A percentile compares a stretch with the other conserved stretches of the same genome.
Evolutionary conservation across 2,329 filamentous ascomycete species (phyloP).

Genomic region (Colletotrichum tropicicola): DNA sequence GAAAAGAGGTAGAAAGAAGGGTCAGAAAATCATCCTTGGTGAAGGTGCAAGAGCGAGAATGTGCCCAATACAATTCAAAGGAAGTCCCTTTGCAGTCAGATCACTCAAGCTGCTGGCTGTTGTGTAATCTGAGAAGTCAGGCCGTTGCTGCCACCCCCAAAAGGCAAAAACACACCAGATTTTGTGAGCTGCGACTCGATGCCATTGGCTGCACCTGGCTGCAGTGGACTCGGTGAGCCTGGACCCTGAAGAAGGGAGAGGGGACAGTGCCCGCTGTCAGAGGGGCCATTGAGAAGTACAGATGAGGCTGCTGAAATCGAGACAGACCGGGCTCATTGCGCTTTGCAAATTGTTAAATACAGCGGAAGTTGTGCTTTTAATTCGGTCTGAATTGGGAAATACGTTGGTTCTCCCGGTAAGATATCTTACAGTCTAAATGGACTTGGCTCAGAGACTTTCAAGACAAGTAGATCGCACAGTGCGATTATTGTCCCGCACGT

Average conservation of each 20-base stretch:
- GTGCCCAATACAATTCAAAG: not conserved
- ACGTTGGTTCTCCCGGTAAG: no score
- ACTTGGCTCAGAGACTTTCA: no score
- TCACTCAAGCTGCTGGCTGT: slow-evolving; percentile 5
- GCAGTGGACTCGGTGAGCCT: no score
- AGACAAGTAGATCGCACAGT: no score
- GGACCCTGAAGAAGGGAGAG: slow-evolving; percentile 18
- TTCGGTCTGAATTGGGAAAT: no score
- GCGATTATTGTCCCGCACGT: no score
- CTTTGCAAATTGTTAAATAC: no score
- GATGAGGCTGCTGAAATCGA: not conserved
- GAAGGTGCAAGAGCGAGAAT: not conserved
- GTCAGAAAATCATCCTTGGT: slow-evolving; percentile 22
- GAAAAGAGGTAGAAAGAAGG: not conserved
- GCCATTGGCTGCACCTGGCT: slow-evolving; percentile 15
- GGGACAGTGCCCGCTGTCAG: slow-evolving; percentile 20
- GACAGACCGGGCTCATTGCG: no score
- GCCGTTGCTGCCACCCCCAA: slow-evolving; percentile 15
- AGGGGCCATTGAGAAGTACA: not conserved
- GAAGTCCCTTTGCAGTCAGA: not conserved
- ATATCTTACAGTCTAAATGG: no score
- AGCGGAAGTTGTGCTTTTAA: no score
- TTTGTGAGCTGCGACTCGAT: slow-evolving; percentile 20
- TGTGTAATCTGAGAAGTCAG: slow-evolving; percentile 24
- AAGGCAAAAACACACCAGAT: slow-evolving; percentile 26